These are phyloP conservation scores for Seminavis robusta DNA, from an alignment of 108 stramenopile genomes.

Conservation along the genomic window DNA sequence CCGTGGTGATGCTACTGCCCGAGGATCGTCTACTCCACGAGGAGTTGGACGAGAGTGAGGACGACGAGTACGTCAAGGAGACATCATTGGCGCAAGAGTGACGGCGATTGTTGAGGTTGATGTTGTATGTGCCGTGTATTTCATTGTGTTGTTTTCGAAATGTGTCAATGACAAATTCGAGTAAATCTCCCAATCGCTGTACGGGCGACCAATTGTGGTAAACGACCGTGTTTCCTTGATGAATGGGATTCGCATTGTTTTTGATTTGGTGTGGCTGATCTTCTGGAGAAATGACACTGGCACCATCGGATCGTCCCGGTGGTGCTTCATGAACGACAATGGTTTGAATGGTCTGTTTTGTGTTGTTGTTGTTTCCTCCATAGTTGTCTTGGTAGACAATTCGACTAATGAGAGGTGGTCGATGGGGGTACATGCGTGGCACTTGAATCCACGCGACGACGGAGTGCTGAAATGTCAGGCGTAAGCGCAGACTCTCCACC, in stretches of 20 bases:
- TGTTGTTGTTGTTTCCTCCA: constrained; percentile 6
- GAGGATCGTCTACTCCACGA: constrained; percentile 1
- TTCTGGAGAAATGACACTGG: neutral
- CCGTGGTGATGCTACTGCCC: neutral
- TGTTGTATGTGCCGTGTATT: neutral
- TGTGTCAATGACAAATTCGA: constrained; percentile 38
- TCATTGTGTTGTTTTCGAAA: neutral
- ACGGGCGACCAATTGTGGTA: constrained; percentile 58
- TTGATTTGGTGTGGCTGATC: constrained; percentile 1
- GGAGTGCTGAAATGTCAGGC: constrained; percentile 19
- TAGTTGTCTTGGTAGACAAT: no score
- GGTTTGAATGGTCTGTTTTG: neutral
- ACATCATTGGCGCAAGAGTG: neutral
- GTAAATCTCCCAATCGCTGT: constrained; percentile 44
- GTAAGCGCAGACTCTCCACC: constrained; percentile 45
- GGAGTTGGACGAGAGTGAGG: neutral
- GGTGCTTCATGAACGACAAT: constrained; percentile 46
- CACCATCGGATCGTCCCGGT: constrained; percentile 12
- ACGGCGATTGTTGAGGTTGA: neutral
- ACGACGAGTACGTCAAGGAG: neutral
- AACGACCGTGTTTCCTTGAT: constrained; percentile 21
- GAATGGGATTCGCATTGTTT: neutral
- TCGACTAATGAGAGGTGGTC: constrained; percentile 42
- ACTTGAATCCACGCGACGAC: constrained; percentile 41
- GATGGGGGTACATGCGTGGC: constrained; percentile 77